Evolutionary conservation across 805 yeast species (phyloP).

Genomic region (Sporopachydermia lactativora): DNA sequence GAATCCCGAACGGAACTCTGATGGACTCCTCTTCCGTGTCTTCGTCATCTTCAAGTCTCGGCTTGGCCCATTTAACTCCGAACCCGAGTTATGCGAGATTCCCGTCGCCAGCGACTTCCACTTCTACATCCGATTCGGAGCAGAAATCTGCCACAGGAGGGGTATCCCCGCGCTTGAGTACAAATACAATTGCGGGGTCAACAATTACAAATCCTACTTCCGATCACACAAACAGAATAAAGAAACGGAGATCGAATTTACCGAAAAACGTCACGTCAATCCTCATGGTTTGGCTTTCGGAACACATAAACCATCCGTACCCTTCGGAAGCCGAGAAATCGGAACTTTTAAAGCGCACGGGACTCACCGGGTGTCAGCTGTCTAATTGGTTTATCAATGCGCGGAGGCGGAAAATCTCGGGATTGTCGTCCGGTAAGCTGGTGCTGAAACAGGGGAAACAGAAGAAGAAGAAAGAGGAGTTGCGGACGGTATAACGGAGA

Average conservation of each 20-base stretch:
- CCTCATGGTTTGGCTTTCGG: conserved; percentile 58
- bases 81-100: no score
- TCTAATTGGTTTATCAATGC: conserved; percentile 86
- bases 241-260: conserved; percentile 50
- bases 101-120: no score
- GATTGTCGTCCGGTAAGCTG: not conserved
- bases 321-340: conserved; percentile 72
- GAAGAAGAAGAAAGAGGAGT: not conserved
- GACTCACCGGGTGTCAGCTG: conserved; percentile 67
- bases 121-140: no score
- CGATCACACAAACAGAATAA: no score
- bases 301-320: conserved; percentile 68
- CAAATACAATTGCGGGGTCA: no score
- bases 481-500: no score
- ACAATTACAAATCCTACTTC: no score
- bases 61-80: not conserved
- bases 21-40: no score
- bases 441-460: not conserved
- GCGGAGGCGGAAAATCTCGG: conserved; percentile 53
- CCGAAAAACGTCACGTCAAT: conserved; percentile 69
- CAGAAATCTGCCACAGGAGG: no score
- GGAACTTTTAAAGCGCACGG: conserved; percentile 55
- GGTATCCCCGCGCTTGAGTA: no score
- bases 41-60: no score
- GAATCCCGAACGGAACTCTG: no score